Evolutionary conservation across 2,329 filamentous ascomycete genomes (phyloP), one percentile per base, ranked within the genome.

Genomic region (Pseudofabraea citricarpa): DNA sequence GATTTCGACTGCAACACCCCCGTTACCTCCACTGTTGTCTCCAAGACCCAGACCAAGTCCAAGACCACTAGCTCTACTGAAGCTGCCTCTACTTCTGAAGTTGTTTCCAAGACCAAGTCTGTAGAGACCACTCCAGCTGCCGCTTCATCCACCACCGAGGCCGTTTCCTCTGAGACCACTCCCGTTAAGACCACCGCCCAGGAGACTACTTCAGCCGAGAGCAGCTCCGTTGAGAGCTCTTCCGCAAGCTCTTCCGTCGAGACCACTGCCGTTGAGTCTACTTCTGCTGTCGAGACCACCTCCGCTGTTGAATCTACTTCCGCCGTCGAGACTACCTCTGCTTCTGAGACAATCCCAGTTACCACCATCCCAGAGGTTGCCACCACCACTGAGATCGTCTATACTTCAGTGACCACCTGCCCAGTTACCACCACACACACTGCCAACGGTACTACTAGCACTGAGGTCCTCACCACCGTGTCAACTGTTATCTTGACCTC

Each of bases 1-100:
- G 75, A 72, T 55, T 94, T 91, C 67, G 79, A 90, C 70, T 94
- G 88, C 69, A 69, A 56, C 39, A 49, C 53, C 44, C 55, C 54
- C 43, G 50, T 52, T 16, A 55, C 35, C 6, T 21, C 21, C n/a
- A 37, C 35, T 20, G n/a, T n/a, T 7, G 18, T n/a, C 16, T 22
- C 35, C 15, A 21, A 18, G 8, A 37, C 52, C 20, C 33, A 12
- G 13, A 9, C 47, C 36, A 27, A 51, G 6, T 38, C 44, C 26
- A 46, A 43, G 38, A 46, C 49, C 13, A 47, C 45, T 27, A 42
- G 41, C 24, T 21, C 49, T 36, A 43, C 33, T 19, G 36, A 39
- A 36, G 41, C 45, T 9, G 40, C 42, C 26, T 49, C 33, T 5
- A 32, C 37, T 20, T 15, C 42, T 35, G 16, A 9, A 12, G 9